Conservation (phyloP, 192 early-diverging fungal species). For the Coemansia sp. region DNA sequence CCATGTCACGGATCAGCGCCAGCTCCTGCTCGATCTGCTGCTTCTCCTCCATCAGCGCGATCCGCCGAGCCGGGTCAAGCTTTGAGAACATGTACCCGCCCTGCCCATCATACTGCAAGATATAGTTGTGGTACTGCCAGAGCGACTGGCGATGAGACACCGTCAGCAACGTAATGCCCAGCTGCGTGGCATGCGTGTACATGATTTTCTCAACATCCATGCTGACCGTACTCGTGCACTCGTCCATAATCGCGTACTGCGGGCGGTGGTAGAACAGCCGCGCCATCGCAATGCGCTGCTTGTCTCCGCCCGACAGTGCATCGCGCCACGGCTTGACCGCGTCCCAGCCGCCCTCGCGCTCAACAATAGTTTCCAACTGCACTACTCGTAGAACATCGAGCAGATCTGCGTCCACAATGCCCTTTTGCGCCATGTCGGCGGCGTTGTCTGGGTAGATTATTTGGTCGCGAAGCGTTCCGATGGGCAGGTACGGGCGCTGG, state of each 20-base stretch:
- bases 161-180: slow-evolving; percentile 90
- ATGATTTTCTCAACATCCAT: slow-evolving; percentile 94
- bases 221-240: slow-evolving; percentile 89
- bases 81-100: slow-evolving; percentile 93
- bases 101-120: slow-evolving; percentile 94
- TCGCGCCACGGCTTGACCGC: slow-evolving; percentile 85
- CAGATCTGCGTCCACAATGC: slow-evolving; percentile 76
- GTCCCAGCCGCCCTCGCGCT: slow-evolving; percentile 90
- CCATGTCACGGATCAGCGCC: slow-evolving; percentile 35
- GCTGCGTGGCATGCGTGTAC: slow-evolving; percentile 75
- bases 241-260: slow-evolving; percentile 93
- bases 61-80: slow-evolving; percentile 81
- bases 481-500: slow-evolving; percentile 94
- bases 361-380: slow-evolving; percentile 78
- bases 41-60: slow-evolving; percentile 91
- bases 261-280: slow-evolving; percentile 96
- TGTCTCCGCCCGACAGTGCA: slow-evolving; percentile 96
- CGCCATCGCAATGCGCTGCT: slow-evolving; percentile 94
- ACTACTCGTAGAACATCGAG: slow-evolving; percentile 79
- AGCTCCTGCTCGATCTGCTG: slow-evolving; percentile 64
- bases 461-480: slow-evolving; percentile 94
- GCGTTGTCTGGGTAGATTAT: slow-evolving; percentile 94
- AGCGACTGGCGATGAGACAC: slow-evolving; percentile 93
- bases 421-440: slow-evolving; percentile 71
- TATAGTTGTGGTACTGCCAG: slow-evolving; percentile 97